These are phyloP conservation scores for Biscutella auriculata DNA, from an alignment of 441 rosid species.

Conservation along the genomic window DNA sequence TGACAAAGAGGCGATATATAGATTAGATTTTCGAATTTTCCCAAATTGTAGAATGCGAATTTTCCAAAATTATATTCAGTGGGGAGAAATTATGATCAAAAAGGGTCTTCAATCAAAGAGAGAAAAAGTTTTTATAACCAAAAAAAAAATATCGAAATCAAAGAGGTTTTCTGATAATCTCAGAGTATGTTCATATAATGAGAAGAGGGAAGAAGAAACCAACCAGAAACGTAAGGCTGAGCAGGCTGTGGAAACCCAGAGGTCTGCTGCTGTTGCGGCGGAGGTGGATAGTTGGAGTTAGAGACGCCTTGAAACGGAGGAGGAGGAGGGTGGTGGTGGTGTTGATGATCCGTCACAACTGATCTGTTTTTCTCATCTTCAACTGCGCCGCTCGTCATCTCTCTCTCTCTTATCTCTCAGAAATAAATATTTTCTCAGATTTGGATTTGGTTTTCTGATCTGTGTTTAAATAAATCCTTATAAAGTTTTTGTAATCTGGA, in stretches of 20 bases:
- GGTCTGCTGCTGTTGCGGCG: conserved; percentile 25
- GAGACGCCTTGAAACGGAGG: conserved; percentile 86
- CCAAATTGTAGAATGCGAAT: background rate
- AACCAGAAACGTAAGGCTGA: conserved; percentile 48
- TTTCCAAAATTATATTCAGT: too few species aligned
- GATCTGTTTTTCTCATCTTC: conserved; percentile 34
- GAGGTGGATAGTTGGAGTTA: conserved; percentile 69
- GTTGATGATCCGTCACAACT: conserved; percentile 18
- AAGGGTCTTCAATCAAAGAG: background rate
- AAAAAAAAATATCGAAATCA: background rate
- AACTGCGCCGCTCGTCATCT: conserved; percentile 19
- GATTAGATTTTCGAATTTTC: too few species aligned
- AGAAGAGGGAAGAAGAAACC: conserved; percentile 24
- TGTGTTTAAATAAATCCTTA: too few species aligned
- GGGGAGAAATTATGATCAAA: too few species aligned
- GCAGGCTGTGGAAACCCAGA: conserved; percentile 79
- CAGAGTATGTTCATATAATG: conserved; percentile 28
- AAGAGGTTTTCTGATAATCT: background rate
- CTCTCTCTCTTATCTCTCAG: background rate
- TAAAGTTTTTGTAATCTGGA: too few species aligned
- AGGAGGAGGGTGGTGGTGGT: conserved; percentile 35
- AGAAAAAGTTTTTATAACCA: background rate
- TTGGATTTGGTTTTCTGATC: too few species aligned
- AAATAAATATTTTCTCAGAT: too few species aligned
- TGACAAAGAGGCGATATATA: too few species aligned